Percentiles rank a stretch among this genome's conserved stretches.
phyloP scores from a whole-genome alignment of 2,329 filamentous ascomycete genomes.

The Trichophyton schoenleinii region DNA sequence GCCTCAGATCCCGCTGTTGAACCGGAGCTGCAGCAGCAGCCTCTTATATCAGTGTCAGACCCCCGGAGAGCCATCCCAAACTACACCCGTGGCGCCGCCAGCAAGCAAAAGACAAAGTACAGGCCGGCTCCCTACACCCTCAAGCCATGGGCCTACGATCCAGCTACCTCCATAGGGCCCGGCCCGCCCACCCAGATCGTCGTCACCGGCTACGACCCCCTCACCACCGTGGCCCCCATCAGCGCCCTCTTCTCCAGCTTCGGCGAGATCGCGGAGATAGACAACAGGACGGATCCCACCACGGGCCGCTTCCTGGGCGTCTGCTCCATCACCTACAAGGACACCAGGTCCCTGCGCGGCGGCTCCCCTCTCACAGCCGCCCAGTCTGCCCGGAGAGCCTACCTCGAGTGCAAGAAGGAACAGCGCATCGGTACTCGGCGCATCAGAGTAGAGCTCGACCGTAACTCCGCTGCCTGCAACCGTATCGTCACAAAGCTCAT shows the following conservation, averaged over 20 bases:
- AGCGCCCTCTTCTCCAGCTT: constrained; percentile 64
- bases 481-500: constrained; percentile 65
- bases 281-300: constrained; percentile 88
- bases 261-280: constrained; percentile 79
- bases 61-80: constrained; percentile 61
- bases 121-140: constrained; percentile 64
- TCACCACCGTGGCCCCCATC: constrained; percentile 68
- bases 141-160: constrained; percentile 69
- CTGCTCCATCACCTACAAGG: constrained; percentile 79
- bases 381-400: constrained; percentile 67
- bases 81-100: constrained; percentile 48
- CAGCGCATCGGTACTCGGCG: constrained; percentile 65
- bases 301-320: constrained; percentile 91
- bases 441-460: constrained; percentile 76
- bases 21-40: constrained; percentile 9
- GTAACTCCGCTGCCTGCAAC: constrained; percentile 71
- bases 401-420: constrained; percentile 60
- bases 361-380: constrained; percentile 51
- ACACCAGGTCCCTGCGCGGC: constrained; percentile 46
- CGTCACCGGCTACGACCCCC: constrained; percentile 89
- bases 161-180: constrained; percentile 71
- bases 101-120: constrained; percentile 59
- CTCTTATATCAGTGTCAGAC: constrained; percentile 39
- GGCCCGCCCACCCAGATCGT: constrained; percentile 84
- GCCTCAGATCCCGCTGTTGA: constrained; percentile 38